Evolutionary conservation across 2,329 filamentous ascomycete genomes (phyloP), one percentile per base, ranked within the genome.

Genomic region (Phialophora expanda): DNA sequence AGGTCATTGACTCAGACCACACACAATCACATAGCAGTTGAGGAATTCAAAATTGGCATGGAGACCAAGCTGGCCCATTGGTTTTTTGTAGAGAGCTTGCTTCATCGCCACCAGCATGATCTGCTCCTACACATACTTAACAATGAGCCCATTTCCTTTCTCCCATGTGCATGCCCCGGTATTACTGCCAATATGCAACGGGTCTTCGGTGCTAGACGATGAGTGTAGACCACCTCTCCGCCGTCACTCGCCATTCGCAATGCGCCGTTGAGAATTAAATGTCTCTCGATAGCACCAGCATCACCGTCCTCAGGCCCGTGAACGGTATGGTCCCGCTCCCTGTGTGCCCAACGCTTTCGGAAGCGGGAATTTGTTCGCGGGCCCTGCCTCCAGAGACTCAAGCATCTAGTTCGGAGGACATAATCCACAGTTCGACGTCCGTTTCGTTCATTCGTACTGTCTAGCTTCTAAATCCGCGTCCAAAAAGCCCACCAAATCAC

Each of bases 401-500:
- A 17, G 1, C 14, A 41, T 17, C 34, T 17, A 41, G 3, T 17
- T 1, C 14, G 8, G 4, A 17, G 34, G 4, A 41, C 14, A 4
- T 41, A 17, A 1, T 41, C 34, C 14, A 17, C 34, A 41, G 34
- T 17, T 2, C 14, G 34, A 14, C 14, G 34, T 17, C 34, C 34
- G 4, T 17, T n/a, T 17, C 17, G 38, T 44, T 9, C 5, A 11
- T 8, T n/a, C 6, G 38, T 44, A 44, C 22, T 4, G 9, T 51
- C 48, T 51, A 34, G 12, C 8, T 17, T 55, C 53, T 55, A 55
- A 9, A 34, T 2, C 17, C 1, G 32, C 9, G n/a, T 38, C 32
- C n/a, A 28, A 56, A 68, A 68, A 1, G 56, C 11, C 8, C 62
- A 26, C 68, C 68, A 69, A 17, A 68, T 38, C 24, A 66, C 17